Conservation (phyloP, 1,284 basidiomycete genomes). For the Somion occarium region DNA sequence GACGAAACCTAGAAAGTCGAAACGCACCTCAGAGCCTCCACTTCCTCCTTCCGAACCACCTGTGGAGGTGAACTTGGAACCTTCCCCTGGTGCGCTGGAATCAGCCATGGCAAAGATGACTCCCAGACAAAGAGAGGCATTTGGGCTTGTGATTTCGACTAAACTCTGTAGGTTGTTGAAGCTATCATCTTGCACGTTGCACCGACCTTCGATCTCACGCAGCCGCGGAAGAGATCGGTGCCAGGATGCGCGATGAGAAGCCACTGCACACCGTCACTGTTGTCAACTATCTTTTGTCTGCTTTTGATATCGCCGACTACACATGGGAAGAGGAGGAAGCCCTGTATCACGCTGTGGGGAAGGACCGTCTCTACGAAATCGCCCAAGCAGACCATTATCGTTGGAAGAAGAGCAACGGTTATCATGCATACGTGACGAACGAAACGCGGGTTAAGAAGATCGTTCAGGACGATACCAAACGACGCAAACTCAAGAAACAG, state of each 20-base stretch:
- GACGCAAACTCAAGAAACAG: neutral
- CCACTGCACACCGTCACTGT: neutral
- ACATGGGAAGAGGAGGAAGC: neutral
- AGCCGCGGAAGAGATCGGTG: neutral
- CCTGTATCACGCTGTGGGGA: neutral
- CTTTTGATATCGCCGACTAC: neutral
- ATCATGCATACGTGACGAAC: neutral
- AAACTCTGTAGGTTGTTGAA: neutral
- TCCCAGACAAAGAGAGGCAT: neutral
- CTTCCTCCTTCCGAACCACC: neutral
- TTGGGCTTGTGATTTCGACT: neutral
- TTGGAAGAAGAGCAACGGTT: neutral
- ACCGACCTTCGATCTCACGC: neutral
- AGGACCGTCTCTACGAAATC: neutral
- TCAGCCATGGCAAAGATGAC: neutral
- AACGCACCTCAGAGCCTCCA: neutral
- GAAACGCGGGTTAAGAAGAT: neutral
- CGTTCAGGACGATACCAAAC: neutral
- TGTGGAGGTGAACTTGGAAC: neutral
- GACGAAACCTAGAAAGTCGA: neutral
- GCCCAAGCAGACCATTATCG: neutral
- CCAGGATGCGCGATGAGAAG: neutral
- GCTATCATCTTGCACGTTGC: neutral
- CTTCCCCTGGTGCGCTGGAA: neutral
- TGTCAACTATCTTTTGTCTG: neutral